Percentiles rank a stretch among this genome's conserved stretches.
Conservation (phyloP, 306 rosid genomes). For the Sindora glabra region DNA sequence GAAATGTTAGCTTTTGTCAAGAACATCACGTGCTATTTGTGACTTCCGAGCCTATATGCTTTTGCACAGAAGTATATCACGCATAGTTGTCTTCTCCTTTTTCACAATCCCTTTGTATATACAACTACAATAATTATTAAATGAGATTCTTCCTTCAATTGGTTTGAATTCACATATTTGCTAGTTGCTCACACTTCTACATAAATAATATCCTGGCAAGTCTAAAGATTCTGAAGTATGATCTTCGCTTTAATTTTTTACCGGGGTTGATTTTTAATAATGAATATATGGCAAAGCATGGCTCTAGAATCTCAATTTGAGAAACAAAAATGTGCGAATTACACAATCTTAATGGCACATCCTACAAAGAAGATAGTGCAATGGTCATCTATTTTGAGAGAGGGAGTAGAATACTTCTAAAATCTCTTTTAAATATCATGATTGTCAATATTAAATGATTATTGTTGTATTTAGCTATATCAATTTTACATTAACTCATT, state of each 20-base stretch:
- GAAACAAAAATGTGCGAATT: too few species aligned
- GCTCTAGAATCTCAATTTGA: too few species aligned
- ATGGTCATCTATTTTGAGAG: too few species aligned
- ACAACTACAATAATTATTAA: background rate
- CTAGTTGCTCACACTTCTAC: background rate
- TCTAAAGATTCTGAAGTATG: background rate
- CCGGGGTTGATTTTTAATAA: background rate
- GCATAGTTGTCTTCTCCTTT: background rate
- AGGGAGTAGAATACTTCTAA: too few species aligned
- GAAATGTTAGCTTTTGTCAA: too few species aligned
- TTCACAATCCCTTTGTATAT: background rate
- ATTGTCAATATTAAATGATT: too few species aligned
- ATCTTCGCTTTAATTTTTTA: background rate
- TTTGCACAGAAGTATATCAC: background rate
- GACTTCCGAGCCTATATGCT: background rate
- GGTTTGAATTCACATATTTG: background rate
- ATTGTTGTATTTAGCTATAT: too few species aligned
- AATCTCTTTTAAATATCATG: too few species aligned
- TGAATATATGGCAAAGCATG: too few species aligned
- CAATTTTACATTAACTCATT: too few species aligned
- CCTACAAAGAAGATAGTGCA: too few species aligned
- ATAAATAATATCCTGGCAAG: background rate
- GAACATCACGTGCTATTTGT: conserved; percentile 9
- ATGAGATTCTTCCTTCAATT: background rate
- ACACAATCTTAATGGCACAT: too few species aligned